Conservation (phyloP, 345 rosid genomes). For the Excoecaria cochinchinensis region DNA sequence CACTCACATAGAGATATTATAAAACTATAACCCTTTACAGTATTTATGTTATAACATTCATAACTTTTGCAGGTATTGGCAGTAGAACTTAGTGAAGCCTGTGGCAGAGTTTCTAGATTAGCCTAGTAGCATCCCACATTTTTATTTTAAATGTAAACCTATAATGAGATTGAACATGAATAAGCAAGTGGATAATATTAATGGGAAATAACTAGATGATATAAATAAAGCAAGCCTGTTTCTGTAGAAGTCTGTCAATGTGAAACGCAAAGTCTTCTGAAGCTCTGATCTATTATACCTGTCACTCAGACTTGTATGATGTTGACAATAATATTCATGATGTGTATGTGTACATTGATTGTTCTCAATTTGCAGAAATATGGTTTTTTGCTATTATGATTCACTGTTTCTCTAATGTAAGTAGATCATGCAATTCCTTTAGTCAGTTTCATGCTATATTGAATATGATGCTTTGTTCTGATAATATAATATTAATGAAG, state of each 20-base stretch:
- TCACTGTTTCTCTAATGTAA: neutral
- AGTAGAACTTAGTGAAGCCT: neutral
- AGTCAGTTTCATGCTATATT: neutral
- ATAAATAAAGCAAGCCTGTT: neutral
- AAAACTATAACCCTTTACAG: too few relatives aligned
- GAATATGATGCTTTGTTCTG: conserved; percentile 1
- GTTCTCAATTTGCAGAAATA: neutral
- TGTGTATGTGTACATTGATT: neutral
- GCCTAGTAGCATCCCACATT: neutral
- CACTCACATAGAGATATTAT: neutral
- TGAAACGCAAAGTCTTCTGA: neutral
- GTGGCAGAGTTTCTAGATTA: neutral
- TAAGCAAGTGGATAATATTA: neutral
- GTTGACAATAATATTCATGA: neutral
- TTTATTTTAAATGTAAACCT: neutral
- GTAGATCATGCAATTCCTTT: neutral
- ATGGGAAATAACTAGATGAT: neutral
- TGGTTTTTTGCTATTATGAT: neutral
- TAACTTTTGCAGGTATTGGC: neutral
- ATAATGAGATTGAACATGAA: neutral
- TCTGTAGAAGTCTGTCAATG: neutral
- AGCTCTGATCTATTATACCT: neutral
- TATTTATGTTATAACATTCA: neutral
- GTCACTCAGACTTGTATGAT: neutral
- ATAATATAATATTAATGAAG: neutral